phyloP scores from a whole-genome alignment of 306 rosid species.

The Oxytropis ochrocephala region DNA sequence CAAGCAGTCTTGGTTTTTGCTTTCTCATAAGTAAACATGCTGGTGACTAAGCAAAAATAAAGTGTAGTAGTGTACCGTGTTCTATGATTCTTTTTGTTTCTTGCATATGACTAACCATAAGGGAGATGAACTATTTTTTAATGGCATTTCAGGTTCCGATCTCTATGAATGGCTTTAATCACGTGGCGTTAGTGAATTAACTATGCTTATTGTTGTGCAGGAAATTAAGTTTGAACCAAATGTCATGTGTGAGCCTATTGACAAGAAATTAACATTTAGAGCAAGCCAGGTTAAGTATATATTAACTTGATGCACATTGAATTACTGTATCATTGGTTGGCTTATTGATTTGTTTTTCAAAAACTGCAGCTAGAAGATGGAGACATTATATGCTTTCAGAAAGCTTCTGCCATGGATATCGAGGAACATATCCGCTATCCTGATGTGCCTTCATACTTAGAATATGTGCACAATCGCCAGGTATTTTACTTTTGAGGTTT shows the following conservation, averaged over 20 bases:
- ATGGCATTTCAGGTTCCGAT: neutral
- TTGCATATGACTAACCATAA: neutral
- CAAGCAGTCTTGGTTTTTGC: neutral
- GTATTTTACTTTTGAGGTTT: constrained; percentile 37
- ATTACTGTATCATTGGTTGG: neutral
- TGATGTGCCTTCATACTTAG: constrained; percentile 91
- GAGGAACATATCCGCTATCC: constrained; percentile 60
- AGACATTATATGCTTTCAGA: constrained; percentile 88
- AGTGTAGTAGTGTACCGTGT: neutral
- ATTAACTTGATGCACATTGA: neutral
- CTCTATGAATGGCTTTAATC: neutral
- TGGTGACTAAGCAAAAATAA: neutral
- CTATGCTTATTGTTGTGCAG: constrained; percentile 33
- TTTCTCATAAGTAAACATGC: neutral
- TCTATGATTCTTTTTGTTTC: neutral
- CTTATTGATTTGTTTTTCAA: constrained; percentile 1
- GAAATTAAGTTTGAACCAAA: constrained; percentile 95
- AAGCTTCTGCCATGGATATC: constrained; percentile 43
- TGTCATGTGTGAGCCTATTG: constrained; percentile 96
- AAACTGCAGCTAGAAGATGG: constrained; percentile 86
- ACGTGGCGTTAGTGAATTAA: neutral
- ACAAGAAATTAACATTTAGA: constrained; percentile 76
- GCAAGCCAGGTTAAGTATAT: constrained; percentile 68
- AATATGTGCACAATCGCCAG: constrained; percentile 89
- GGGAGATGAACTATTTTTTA: neutral